phyloP scores from a whole-genome alignment of 164 flowering plant genomes.

The Cinnamomum chago region DNA sequence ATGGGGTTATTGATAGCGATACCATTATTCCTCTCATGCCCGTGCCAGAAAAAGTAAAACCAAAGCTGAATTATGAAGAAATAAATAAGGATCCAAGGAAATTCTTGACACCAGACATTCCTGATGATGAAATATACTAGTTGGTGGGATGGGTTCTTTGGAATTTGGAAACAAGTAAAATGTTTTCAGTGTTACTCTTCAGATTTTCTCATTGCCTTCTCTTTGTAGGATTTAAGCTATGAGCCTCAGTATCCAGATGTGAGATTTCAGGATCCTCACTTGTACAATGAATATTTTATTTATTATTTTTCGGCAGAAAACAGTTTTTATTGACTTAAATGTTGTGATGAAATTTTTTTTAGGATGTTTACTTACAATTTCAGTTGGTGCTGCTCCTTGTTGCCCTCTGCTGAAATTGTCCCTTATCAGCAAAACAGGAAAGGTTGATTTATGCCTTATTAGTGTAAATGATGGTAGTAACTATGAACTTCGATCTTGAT shows the following conservation, averaged over 20 bases:
- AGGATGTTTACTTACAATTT: not conserved
- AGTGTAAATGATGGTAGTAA: too few species aligned
- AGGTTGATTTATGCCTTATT: too few species aligned
- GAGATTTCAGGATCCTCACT: not conserved
- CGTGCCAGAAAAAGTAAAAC: slow-evolving; percentile 66
- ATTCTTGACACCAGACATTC: slow-evolving; percentile 76
- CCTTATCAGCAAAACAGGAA: not conserved
- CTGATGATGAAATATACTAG: slow-evolving; percentile 90
- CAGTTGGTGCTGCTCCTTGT: not conserved
- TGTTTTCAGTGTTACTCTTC: not conserved
- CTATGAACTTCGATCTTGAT: too few species aligned
- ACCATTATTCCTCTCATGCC: slow-evolving; percentile 74
- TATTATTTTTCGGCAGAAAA: not conserved
- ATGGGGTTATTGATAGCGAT: slow-evolving; percentile 82
- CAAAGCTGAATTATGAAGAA: slow-evolving; percentile 44
- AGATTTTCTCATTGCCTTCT: not conserved
- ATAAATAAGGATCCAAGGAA: slow-evolving; percentile 59
- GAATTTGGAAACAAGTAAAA: not conserved
- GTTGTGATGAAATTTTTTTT: not conserved
- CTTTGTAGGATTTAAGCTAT: not conserved
- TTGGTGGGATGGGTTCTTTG: not conserved
- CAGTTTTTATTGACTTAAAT: not conserved
- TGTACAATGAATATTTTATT: not conserved
- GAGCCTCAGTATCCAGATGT: not conserved
- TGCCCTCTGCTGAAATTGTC: not conserved